Evolutionary conservation across 1,284 basidiomycete species (phyloP).

Genomic region (Pseudozyma sp.): DNA sequence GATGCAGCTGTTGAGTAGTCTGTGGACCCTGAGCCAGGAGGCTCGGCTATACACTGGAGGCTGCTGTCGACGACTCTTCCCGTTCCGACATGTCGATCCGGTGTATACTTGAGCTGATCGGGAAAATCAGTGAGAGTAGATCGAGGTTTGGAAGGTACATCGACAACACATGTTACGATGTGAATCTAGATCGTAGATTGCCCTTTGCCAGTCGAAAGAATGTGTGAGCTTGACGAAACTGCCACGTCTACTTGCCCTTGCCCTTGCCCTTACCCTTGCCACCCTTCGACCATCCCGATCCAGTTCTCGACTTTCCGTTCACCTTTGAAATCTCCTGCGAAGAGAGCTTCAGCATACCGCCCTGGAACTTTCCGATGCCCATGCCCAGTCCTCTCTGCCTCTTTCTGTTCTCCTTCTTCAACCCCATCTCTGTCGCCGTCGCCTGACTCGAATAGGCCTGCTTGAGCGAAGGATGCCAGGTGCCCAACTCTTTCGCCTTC

Average conservation of each 20-base stretch:
- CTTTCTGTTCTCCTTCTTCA: constrained; percentile 49
- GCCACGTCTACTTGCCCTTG: neutral
- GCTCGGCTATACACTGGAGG: too few species aligned
- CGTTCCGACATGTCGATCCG: too few species aligned
- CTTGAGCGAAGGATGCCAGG: constrained; percentile 60
- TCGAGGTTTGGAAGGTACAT: too few species aligned
- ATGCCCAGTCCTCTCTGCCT: constrained; percentile 59
- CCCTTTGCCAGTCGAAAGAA: too few species aligned
- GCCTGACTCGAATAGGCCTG: constrained; percentile 46
- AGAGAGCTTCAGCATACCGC: constrained; percentile 57
- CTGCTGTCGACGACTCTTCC: too few species aligned
- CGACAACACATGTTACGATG: too few species aligned
- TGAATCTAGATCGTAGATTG: too few species aligned
- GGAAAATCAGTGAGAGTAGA: too few species aligned
- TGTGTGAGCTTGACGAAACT: too few species aligned
- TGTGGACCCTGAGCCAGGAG: too few species aligned
- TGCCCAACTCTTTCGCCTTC: constrained; percentile 63
- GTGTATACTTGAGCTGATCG: too few species aligned
- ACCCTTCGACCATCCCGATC: constrained; percentile 14
- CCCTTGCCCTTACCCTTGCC: constrained; percentile 24
- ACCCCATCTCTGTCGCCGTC: constrained; percentile 53
- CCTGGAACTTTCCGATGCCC: constrained; percentile 64
- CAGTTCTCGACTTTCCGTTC: constrained; percentile 32
- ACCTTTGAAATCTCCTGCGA: constrained; percentile 57
- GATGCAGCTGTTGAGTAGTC: too few species aligned